A percentile compares a stretch with the other conserved stretches of the same genome.
Evolutionary conservation across 140 eudicot genomes (phyloP).

Genomic region (Bidens hawaiensis): DNA sequence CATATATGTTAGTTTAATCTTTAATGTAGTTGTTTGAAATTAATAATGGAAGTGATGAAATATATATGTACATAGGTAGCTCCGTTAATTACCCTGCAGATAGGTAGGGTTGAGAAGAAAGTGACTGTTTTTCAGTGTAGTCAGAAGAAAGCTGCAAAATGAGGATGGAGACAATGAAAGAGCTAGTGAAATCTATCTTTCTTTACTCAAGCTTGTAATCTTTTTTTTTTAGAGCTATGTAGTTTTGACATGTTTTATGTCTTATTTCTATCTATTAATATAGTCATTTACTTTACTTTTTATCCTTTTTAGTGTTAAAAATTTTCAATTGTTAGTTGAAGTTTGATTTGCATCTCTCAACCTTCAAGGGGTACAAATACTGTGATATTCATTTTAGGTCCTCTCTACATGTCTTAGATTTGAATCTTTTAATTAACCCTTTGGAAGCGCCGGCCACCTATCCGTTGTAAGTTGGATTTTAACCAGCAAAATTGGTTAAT

Average conservation of each 20-base stretch:
- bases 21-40: too few species aligned
- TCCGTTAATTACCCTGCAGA: slow-evolving; percentile 19
- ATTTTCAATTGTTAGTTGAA: background rate
- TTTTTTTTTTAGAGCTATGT: slow-evolving; percentile 13
- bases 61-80: slow-evolving; percentile 25
- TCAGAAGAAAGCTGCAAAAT: slow-evolving; percentile 27
- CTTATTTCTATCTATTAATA: background rate
- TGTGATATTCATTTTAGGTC: too few species aligned
- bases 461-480: too few species aligned
- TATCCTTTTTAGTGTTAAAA: background rate
- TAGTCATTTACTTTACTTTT: background rate
- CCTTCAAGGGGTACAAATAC: too few species aligned
- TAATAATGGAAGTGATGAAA: background rate
- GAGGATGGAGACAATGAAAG: too few species aligned
- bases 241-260: slow-evolving; percentile 20
- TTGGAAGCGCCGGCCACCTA: too few species aligned
- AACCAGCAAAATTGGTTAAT: too few species aligned
- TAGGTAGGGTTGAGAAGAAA: slow-evolving; percentile 23
- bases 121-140: slow-evolving; percentile 18
- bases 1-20: too few species aligned
- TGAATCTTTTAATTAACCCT: too few species aligned
- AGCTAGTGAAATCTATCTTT: slow-evolving; percentile 20
- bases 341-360: too few species aligned
- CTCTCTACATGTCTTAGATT: too few species aligned
- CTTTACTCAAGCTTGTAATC: slow-evolving; percentile 18